phyloP scores from a whole-genome alignment of 768 basidiomycete genomes.

The Tephrocybe sp. region DNA sequence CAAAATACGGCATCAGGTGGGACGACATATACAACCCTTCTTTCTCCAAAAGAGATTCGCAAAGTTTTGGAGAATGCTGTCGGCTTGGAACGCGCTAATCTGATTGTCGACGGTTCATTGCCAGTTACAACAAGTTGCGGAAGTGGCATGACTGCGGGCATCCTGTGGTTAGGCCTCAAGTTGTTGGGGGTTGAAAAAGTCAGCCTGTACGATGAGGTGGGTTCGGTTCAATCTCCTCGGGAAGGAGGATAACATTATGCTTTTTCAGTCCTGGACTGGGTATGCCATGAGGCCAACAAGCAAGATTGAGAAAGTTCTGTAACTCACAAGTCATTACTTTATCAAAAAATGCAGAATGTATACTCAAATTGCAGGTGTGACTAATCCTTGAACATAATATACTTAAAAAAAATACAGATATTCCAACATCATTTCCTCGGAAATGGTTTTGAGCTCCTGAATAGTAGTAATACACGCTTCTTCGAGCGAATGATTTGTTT shows the following conservation, averaged over 20 bases:
- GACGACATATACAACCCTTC: constrained; percentile 55
- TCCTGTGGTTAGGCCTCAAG: constrained; percentile 92
- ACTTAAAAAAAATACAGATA: too few species aligned
- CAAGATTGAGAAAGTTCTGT: constrained; percentile 42
- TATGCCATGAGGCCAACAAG: constrained; percentile 80
- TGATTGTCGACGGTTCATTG: constrained; percentile 57
- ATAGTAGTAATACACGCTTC: background rate
- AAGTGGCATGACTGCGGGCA: constrained; percentile 96
- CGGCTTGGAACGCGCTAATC: constrained; percentile 51
- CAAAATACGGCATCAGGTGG: constrained; percentile 36
- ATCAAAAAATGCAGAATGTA: too few species aligned
- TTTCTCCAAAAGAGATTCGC: constrained; percentile 54
- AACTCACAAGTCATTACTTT: background rate
- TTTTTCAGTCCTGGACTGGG: constrained; percentile 86
- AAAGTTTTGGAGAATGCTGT: constrained; percentile 60
- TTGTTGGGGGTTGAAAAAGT: constrained; percentile 58
- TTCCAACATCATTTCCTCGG: background rate
- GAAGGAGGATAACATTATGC: background rate
- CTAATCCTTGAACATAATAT: too few species aligned
- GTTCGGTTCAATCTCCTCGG: constrained; percentile 13
- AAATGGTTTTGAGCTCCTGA: background rate
- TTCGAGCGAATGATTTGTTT: background rate
- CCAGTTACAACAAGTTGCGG: constrained; percentile 80
- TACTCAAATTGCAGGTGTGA: too few species aligned
- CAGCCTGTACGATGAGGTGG: constrained; percentile 92